phyloP scores from a whole-genome alignment of 345 rosid genomes.

The Toxicodendron radicans region DNA sequence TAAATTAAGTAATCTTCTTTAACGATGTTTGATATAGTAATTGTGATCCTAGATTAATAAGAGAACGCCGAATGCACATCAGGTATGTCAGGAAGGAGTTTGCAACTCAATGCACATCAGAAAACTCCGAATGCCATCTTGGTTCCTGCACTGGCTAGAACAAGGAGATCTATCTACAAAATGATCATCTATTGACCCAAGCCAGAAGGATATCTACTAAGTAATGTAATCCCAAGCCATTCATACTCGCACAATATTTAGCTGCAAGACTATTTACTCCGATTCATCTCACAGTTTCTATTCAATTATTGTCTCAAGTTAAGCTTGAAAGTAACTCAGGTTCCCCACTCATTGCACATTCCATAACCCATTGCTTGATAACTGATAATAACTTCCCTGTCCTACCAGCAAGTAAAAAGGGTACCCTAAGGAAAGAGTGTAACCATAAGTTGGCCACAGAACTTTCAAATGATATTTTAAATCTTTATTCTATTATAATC shows the following conservation, averaged over 20 bases:
- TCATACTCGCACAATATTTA: no score
- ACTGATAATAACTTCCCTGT: background rate
- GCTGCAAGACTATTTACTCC: background rate
- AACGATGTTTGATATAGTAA: no score
- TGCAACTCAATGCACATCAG: no score
- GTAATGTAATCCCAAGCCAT: no score
- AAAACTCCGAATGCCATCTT: no score
- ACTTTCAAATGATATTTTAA: background rate
- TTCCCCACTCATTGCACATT: background rate
- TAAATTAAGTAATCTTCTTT: no score
- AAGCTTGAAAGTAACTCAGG: background rate
- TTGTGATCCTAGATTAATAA: no score
- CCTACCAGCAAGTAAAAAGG: background rate
- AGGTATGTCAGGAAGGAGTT: no score
- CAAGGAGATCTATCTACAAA: background rate
- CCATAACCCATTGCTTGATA: background rate
- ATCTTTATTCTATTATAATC: background rate
- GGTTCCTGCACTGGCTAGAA: background rate
- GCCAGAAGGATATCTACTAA: background rate
- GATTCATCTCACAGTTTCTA: background rate
- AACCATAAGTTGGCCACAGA: background rate
- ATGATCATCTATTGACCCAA: background rate
- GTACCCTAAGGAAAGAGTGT: background rate
- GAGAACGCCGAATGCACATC: no score
- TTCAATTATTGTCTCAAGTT: background rate